Percentiles rank a stretch among this genome's conserved stretches.
Evolutionary conservation across 1,284 basidiomycete genomes (phyloP).

Genomic region (Ceratobasidium sp.): DNA sequence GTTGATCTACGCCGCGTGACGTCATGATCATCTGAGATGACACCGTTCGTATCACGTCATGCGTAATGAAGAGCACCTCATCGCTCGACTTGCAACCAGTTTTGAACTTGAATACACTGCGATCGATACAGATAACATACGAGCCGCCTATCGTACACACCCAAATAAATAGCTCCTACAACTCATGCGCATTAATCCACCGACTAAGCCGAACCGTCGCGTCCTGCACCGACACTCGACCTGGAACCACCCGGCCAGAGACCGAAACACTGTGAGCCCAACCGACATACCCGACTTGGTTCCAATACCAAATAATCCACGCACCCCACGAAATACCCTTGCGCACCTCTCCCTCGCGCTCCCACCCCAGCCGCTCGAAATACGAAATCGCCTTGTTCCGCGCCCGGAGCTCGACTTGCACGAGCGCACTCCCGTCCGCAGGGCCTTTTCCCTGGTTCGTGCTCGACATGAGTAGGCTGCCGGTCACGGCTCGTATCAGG

Average conservation of each 20-base stretch:
- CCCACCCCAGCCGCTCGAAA: conserved; percentile 32
- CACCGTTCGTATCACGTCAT: conserved; percentile 1
- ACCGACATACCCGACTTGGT: conserved; percentile 24
- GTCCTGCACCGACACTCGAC: conserved; percentile 13
- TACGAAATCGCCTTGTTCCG: conserved; percentile 3
- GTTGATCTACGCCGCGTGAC: conserved; percentile 13
- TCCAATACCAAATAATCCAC: conserved; percentile 5
- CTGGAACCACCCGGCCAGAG: conserved; percentile 12
- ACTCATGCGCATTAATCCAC: conserved; percentile 43
- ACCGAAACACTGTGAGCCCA: conserved; percentile 21
- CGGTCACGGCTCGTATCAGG: conserved; percentile 32
- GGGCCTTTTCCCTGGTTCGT: conserved; percentile 2
- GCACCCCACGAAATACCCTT: conserved; percentile 33
- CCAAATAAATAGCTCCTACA: conserved; percentile 11
- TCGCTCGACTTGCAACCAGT: too few species aligned
- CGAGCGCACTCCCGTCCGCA: conserved; percentile 21
- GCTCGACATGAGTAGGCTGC: conserved; percentile 32
- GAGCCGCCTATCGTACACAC: neutral
- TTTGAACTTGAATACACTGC: too few species aligned
- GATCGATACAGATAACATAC: too few species aligned
- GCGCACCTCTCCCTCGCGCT: conserved; percentile 28
- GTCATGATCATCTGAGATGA: neutral
- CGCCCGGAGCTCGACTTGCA: conserved; percentile 22
- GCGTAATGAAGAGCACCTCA: too few species aligned
- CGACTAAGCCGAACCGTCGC: conserved; percentile 15